Percentiles rank a stretch among this genome's conserved stretches.
Evolutionary conservation across 345 rosid genomes (phyloP).

Genomic region (Citrus sp.): DNA sequence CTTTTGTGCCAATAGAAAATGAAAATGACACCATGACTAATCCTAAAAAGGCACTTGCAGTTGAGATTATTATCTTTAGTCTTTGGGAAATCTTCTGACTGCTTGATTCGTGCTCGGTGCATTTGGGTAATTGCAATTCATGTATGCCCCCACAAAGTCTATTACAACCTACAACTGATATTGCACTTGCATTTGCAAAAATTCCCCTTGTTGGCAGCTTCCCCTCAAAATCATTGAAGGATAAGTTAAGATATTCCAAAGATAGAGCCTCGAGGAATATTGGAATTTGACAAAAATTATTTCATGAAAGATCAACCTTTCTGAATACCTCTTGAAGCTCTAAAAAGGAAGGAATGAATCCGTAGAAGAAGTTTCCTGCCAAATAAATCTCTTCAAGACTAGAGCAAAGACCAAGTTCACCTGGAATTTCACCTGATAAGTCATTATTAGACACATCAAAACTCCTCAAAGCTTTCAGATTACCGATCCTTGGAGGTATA

Average conservation of each 20-base stretch:
- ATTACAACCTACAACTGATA: constrained; percentile 10
- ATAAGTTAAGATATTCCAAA: constrained; percentile 19
- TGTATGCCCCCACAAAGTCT: constrained; percentile 20
- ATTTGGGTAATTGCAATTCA: constrained; percentile 10
- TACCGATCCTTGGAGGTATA: constrained; percentile 9
- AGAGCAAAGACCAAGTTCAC: constrained; percentile 7
- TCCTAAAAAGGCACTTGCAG: not conserved
- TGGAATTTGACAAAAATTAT: constrained; percentile 15
- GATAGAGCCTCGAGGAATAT: not conserved
- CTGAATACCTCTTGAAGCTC: not conserved
- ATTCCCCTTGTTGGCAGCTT: constrained; percentile 19
- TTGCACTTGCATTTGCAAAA: constrained; percentile 17
- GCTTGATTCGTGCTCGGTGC: not conserved
- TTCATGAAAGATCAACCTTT: not conserved
- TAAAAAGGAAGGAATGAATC: constrained; percentile 3
- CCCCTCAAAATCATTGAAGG: constrained; percentile 22
- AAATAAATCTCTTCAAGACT: not conserved
- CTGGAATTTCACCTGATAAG: constrained; percentile 1
- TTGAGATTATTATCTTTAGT: constrained; percentile 7
- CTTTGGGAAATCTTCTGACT: not conserved
- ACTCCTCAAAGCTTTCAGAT: not conserved
- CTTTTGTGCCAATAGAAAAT: too few relatives aligned
- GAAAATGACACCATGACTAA: too few relatives aligned
- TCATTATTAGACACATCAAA: constrained; percentile 11
- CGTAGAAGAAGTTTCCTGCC: not conserved